These are phyloP conservation scores for Endoconidiophora laricicola DNA, from an alignment of 2,329 filamentous ascomycete genomes.

Conservation along the genomic window DNA sequence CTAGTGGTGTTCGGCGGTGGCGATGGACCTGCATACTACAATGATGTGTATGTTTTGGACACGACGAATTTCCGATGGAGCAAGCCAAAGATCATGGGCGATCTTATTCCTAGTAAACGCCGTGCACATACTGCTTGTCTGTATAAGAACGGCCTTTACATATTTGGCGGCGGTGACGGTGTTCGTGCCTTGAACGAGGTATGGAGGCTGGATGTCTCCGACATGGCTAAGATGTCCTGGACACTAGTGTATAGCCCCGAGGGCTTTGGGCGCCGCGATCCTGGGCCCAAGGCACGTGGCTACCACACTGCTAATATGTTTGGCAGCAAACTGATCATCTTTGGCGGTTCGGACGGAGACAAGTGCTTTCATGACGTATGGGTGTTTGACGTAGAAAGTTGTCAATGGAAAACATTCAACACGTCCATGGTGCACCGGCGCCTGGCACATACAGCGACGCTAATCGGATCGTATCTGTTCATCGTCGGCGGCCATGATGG, in stretches of 20 bases:
- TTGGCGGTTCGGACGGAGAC: constrained; percentile 51
- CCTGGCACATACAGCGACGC: constrained; percentile 50
- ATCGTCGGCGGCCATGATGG: constrained; percentile 56
- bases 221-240: constrained; percentile 52
- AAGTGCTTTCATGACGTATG: constrained; percentile 60
- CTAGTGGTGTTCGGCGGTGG: constrained; percentile 54
- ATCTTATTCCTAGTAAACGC: constrained; percentile 41
- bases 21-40: constrained; percentile 55
- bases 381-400: constrained; percentile 52
- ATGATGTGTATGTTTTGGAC: constrained; percentile 56
- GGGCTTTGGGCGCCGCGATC: constrained; percentile 17
- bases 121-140: constrained; percentile 55
- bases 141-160: constrained; percentile 53
- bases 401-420: constrained; percentile 40
- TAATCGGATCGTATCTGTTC: constrained; percentile 54
- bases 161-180: constrained; percentile 57
- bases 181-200: constrained; percentile 55
- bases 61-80: constrained; percentile 53
- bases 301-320: constrained; percentile 63
- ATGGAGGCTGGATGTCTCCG: constrained; percentile 53
- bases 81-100: constrained; percentile 41
- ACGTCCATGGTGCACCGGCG: constrained; percentile 46
- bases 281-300: constrained; percentile 42
- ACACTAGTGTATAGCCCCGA: constrained; percentile 40
- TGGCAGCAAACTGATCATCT: constrained; percentile 54